These are phyloP conservation scores for Dendryphion nanum DNA, from an alignment of 2,329 filamentous ascomycete genomes.

Conservation along the genomic window DNA sequence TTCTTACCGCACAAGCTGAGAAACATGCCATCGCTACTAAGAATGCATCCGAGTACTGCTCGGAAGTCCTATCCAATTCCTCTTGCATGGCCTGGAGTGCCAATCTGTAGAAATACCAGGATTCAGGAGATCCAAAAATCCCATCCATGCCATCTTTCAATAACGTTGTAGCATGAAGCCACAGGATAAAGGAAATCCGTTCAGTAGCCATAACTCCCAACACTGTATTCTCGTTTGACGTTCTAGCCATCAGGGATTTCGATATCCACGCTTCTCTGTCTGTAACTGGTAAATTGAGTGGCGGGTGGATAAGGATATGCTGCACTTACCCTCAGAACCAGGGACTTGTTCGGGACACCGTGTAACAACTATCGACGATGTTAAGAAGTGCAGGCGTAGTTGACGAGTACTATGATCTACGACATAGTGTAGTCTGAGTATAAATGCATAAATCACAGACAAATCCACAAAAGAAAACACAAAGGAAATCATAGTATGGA, in stretches of 20 bases:
- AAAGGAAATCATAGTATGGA: no score
- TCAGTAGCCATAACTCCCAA: constrained; percentile 17
- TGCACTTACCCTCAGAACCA: constrained; percentile 15
- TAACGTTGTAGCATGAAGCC: constrained; percentile 18
- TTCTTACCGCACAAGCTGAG: constrained; percentile 19
- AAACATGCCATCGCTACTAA: constrained; percentile 17
- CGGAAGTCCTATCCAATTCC: constrained; percentile 5
- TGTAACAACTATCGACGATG: constrained; percentile 11
- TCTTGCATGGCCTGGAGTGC: constrained; percentile 15
- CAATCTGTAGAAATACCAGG: constrained; percentile 14
- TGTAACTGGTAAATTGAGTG: no score
- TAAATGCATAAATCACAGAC: not conserved
- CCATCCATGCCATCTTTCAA: constrained; percentile 15
- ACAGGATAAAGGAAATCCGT: constrained; percentile 17
- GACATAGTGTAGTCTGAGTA: not conserved
- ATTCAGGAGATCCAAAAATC: constrained; percentile 12
- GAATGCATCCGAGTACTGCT: constrained; percentile 13
- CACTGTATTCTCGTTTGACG: constrained; percentile 16
- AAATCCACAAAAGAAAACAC: no score
- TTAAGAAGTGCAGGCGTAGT: constrained; percentile 3
- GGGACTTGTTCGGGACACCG: constrained; percentile 20
- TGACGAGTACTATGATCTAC: not conserved
- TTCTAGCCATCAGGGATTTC: not conserved
- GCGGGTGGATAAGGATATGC: not conserved
- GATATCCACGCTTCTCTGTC: constrained; percentile 10